Percentiles rank a stretch among this genome's conserved stretches.
Conservation (phyloP, 2,329 filamentous ascomycete genomes). For the Fusarium odoratissimum region DNA sequence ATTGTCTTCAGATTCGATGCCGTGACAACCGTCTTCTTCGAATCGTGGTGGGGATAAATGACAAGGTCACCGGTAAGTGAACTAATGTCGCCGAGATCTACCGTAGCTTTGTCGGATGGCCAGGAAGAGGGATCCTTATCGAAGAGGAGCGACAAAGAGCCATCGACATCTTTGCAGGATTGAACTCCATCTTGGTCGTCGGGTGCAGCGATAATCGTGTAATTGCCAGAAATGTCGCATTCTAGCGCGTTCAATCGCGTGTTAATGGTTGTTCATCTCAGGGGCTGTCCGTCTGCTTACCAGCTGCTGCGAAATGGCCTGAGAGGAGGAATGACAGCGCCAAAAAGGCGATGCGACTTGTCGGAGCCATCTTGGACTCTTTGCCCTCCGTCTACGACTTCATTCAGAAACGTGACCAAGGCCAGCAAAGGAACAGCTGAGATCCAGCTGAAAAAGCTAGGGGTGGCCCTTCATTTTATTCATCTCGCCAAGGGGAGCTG, state of each 20-base stretch:
- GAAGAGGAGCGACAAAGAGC: constrained; percentile 45
- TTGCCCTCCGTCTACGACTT: constrained; percentile 35
- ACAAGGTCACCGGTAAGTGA: constrained; percentile 41
- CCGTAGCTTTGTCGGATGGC: constrained; percentile 37
- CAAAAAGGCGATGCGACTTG: constrained; percentile 40
- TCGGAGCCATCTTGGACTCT: constrained; percentile 40
- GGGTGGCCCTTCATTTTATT: constrained; percentile 38
- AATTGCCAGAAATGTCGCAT: constrained; percentile 44
- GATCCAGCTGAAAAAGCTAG: constrained; percentile 9
- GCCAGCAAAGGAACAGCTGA: constrained; percentile 4
- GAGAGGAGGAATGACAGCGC: constrained; percentile 42
- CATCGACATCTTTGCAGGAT: constrained; percentile 43
- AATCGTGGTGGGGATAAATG: constrained; percentile 42
- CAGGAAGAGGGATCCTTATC: constrained; percentile 40
- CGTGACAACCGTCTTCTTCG: constrained; percentile 41
- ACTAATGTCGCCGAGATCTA: constrained; percentile 41
- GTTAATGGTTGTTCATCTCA: constrained; percentile 1
- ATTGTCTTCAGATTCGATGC: constrained; percentile 39
- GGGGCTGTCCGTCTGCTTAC: constrained; percentile 20
- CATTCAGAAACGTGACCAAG: constrained; percentile 14
- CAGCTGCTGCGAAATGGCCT: constrained; percentile 37
- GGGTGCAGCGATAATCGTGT: constrained; percentile 44
- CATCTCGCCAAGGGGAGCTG: constrained; percentile 34
- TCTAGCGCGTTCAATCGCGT: constrained; percentile 22
- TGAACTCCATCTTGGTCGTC: constrained; percentile 34